Base-by-base conservation (phyloP, 192 early-diverging fungal genomes). In the Kappamyces sp. region DNA sequence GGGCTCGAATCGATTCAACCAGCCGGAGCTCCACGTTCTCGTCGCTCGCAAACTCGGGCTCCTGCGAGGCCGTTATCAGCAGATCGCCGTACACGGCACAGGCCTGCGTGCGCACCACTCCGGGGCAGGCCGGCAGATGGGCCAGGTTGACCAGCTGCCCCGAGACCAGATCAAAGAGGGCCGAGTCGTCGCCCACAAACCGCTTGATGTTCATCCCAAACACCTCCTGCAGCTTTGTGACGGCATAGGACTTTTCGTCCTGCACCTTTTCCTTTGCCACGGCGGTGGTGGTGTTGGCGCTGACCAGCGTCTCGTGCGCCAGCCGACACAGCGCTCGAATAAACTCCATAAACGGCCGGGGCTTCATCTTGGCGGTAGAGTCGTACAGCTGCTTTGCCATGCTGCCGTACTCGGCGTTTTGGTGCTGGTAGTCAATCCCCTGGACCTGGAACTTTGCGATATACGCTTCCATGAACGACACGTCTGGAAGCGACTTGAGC, bases 71-170 rank as follows among this genome's bases (percentile, higher is more conserved):
- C 0, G 79, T 74, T 29, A 86, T 55, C 7, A 93, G 69, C 33
- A 94, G 76, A 49, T 91, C 91, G 4, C 84, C 71, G 40, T 94
- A 75, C 0, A 85, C 77, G 34, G 75, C 77, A 63, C 90, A 90
- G 12, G 85, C 85, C 62, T 93, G 91, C 2, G 73, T 72, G 14
- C 93, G 79, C 35, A 92, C 83, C 0, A 84, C 66, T 2, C 75
- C 15, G 0, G 86, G 75, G 32, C 76, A 81, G 2, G 48, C 61
- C 0, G 66, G 35, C 46, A 65, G 70, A 15, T 90, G 88, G 11
- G 91, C 81, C 5, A 87, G 88, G 6, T 85, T 79, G 30, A 94
- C 79, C 46, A 92, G 68, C 59, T 90, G 83, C 32, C 69, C 69
- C 40, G 88, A 78, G n/a, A 91, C 50, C 9, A 75, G 52, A 57